phyloP scores from a whole-genome alignment of 768 basidiomycete genomes.

The Leccinum arenicola region DNA sequence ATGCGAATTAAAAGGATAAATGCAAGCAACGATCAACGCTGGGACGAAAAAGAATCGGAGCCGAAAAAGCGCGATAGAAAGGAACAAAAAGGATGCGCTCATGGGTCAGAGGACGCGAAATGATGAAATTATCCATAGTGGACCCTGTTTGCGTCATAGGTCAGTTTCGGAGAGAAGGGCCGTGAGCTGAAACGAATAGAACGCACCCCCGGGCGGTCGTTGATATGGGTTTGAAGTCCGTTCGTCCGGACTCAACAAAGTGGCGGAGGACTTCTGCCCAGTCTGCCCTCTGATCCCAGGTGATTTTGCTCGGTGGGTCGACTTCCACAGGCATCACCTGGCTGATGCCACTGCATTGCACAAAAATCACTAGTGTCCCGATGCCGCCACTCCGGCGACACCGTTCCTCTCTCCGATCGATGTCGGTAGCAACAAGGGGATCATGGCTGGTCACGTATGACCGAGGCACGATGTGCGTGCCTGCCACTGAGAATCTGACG shows the following conservation, averaged over 20 bases:
- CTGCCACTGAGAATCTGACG: slow-evolving; percentile 62
- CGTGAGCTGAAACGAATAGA: slow-evolving; percentile 2
- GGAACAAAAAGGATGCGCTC: slow-evolving; percentile 10
- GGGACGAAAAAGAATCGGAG: slow-evolving; percentile 1
- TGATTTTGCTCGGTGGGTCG: slow-evolving; percentile 71
- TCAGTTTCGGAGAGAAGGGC: slow-evolving; percentile 7
- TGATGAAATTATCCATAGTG: slow-evolving; percentile 38
- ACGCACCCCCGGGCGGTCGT: slow-evolving; percentile 73
- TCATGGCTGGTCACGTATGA: slow-evolving; percentile 64
- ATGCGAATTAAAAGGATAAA: slow-evolving; percentile 22
- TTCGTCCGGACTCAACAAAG: slow-evolving; percentile 69
- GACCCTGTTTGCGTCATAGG: slow-evolving; percentile 29
- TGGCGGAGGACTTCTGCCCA: slow-evolving; percentile 68
- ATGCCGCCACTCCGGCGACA: slow-evolving; percentile 75
- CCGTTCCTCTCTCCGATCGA: slow-evolving; percentile 76
- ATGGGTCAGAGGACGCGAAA: neutral
- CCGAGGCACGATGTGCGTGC: slow-evolving; percentile 69
- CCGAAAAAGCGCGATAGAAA: slow-evolving; percentile 4
- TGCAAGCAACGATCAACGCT: slow-evolving; percentile 32
- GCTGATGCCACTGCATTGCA: slow-evolving; percentile 72
- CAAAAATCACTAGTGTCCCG: slow-evolving; percentile 69
- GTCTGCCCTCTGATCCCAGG: slow-evolving; percentile 74
- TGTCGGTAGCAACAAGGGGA: slow-evolving; percentile 71
- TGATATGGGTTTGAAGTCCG: slow-evolving; percentile 82
- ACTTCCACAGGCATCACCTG: slow-evolving; percentile 89